Evolutionary conservation across 1,284 basidiomycete genomes (phyloP).

Genomic region (Cryptococcus hybrid): DNA sequence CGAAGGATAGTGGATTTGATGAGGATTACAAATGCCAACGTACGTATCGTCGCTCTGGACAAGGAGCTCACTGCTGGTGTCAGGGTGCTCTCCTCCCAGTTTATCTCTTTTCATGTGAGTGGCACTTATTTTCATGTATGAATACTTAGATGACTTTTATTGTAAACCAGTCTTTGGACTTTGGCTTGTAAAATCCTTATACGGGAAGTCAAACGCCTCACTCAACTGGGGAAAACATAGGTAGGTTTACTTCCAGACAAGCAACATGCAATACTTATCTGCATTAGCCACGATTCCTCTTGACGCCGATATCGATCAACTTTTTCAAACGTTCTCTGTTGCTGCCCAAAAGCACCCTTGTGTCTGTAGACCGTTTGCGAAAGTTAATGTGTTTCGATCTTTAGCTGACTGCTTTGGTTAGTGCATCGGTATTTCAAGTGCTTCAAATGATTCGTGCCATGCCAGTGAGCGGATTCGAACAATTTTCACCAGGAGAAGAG

Average conservation of each 20-base stretch:
- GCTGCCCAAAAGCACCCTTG: too few species aligned
- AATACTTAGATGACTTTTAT: neutral
- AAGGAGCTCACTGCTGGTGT: neutral
- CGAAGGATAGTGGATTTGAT: constrained; percentile 14
- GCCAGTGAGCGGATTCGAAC: too few species aligned
- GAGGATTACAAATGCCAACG: neutral
- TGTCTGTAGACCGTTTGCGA: too few species aligned
- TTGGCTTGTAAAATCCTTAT: constrained; percentile 2
- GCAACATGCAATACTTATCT: too few species aligned
- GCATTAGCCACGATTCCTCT: too few species aligned
- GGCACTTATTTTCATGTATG: neutral
- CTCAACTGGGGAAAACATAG: neutral
- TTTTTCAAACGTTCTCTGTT: too few species aligned
- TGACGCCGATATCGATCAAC: too few species aligned
- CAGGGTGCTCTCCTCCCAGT: neutral
- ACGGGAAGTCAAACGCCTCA: constrained; percentile 4
- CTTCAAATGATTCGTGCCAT: too few species aligned
- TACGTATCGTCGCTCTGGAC: neutral
- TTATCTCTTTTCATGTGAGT: constrained; percentile 7
- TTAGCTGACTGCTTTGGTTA: too few species aligned
- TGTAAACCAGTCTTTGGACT: constrained; percentile 10
- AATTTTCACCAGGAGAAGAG: too few species aligned
- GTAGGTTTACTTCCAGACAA: neutral
- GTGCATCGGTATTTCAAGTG: too few species aligned
- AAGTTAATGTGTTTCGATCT: too few species aligned